phyloP scores from a whole-genome alignment of 140 eudicot species.

The Oenanthe javanica region DNA sequence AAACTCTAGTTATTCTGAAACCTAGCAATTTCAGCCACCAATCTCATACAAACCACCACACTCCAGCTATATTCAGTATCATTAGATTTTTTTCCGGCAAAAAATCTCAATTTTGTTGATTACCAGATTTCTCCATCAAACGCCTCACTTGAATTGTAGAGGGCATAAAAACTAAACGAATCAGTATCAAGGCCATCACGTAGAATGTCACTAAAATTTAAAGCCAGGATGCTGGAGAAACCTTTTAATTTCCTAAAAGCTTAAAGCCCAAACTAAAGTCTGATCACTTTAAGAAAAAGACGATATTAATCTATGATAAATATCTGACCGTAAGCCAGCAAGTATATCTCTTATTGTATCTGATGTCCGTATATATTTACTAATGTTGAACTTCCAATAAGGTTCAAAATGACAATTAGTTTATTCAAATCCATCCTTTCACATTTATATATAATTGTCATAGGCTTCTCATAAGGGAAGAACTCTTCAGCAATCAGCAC shows the following conservation, averaged over 20 bases:
- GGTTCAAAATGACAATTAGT: neutral
- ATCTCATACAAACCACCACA: too few species aligned
- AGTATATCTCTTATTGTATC: neutral
- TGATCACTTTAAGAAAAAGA: neutral
- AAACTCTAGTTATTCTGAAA: too few species aligned
- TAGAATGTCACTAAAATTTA: neutral
- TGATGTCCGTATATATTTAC: neutral
- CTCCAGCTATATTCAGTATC: too few species aligned
- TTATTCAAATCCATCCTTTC: neutral
- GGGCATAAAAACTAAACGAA: neutral
- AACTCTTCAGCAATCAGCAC: constrained; percentile 4
- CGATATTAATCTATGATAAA: neutral
- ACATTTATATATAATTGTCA: neutral
- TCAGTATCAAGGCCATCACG: neutral
- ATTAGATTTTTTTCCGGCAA: too few species aligned
- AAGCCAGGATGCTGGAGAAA: neutral
- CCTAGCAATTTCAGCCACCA: too few species aligned
- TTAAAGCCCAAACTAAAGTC: neutral
- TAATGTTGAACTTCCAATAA: neutral
- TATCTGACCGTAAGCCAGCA: neutral
- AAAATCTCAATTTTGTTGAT: too few species aligned
- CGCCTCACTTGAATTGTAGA: neutral
- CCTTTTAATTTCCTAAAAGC: neutral
- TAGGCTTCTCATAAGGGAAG: neutral
- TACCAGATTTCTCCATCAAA: too few species aligned